These are phyloP conservation scores for Neurospora sublineolata DNA, from an alignment of 495 filamentous ascomycete species.

Conservation along the genomic window DNA sequence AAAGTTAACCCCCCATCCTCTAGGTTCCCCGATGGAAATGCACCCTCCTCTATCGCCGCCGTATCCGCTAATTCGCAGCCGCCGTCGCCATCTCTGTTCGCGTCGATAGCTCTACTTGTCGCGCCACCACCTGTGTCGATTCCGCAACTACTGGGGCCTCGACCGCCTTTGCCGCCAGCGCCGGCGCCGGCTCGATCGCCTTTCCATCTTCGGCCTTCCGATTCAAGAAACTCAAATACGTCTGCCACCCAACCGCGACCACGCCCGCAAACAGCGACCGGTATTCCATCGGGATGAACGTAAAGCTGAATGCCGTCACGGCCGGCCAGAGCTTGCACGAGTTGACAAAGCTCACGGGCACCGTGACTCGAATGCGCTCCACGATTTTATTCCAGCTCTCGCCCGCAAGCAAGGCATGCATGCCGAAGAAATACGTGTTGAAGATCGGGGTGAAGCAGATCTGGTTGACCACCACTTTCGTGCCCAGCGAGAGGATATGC, in stretches of 20 bases:
- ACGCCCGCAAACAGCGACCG: conserved; percentile 66
- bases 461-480: conserved; percentile 77
- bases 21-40: background rate
- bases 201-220: conserved; percentile 46
- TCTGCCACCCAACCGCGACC: conserved; percentile 83
- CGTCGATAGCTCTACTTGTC: background rate
- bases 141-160: background rate
- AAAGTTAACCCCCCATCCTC: background rate
- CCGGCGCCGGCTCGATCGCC: background rate
- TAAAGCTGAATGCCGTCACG: conserved; percentile 79
- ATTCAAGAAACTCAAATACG: conserved; percentile 76
- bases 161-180: background rate
- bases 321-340: conserved; percentile 83
- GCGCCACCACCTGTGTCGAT: background rate
- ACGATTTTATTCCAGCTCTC: conserved; percentile 48
- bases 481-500: conserved; percentile 53
- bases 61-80: background rate
- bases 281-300: conserved; percentile 67
- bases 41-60: background rate
- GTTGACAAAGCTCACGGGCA: conserved; percentile 66
- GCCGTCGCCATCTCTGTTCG: background rate
- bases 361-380: conserved; percentile 61
- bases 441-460: conserved; percentile 73
- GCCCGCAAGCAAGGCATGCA: conserved; percentile 56
- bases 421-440: conserved; percentile 84